A percentile compares a stretch with the other conserved stretches of the same genome.
Conservation (phyloP, 306 rosid genomes). For the Astragalus membranaceus region DNA sequence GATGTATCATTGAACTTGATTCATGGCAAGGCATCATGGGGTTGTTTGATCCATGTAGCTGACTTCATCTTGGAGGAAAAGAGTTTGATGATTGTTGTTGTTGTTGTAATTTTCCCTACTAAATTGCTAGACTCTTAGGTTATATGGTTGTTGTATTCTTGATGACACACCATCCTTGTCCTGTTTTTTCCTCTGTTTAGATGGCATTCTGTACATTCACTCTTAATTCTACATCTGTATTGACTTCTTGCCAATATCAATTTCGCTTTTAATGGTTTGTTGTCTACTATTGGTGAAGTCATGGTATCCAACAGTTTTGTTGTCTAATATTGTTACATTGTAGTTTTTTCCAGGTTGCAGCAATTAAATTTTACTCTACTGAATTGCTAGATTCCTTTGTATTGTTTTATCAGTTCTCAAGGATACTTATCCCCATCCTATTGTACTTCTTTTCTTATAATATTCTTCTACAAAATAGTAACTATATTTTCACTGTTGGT, state of each 20-base stretch:
- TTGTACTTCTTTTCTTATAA: background rate
- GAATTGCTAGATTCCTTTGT: background rate
- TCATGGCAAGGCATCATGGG: background rate
- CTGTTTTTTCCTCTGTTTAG: background rate
- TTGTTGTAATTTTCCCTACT: too few species aligned
- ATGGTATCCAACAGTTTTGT: background rate
- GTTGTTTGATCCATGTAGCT: background rate
- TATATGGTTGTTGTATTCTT: background rate
- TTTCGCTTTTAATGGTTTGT: background rate
- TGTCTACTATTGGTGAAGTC: background rate
- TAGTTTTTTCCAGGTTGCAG: background rate
- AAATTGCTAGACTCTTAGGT: too few species aligned
- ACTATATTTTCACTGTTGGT: background rate
- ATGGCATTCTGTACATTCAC: background rate
- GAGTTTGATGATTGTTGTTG: background rate
- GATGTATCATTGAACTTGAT: background rate
- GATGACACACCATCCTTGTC: background rate
- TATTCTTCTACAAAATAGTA: background rate
- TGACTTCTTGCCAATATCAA: conserved; percentile 5
- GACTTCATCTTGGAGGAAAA: background rate
- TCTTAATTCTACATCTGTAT: background rate
- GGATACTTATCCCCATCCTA: background rate
- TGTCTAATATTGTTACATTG: background rate
- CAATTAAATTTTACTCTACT: background rate
- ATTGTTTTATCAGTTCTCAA: background rate